These are phyloP conservation scores for Fonsecaea pugnacius DNA, from an alignment of 2,329 filamentous ascomycete species.

Conservation along the genomic window DNA sequence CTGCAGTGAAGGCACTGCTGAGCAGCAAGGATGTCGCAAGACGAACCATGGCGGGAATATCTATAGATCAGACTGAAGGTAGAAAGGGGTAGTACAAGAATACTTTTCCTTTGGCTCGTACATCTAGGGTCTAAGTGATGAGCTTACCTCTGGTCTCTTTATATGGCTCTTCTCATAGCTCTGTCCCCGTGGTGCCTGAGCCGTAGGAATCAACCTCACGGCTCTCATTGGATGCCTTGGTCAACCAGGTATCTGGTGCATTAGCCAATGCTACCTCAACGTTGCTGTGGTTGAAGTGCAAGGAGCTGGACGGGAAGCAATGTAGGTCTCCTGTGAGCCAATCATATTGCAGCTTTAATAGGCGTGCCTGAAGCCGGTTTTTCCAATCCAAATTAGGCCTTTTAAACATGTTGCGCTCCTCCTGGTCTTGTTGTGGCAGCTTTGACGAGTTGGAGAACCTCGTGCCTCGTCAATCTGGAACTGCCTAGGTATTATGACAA, in stretches of 20 bases:
- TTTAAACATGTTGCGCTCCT: not conserved
- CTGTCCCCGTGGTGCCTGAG: not conserved
- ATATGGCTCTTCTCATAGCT: not conserved
- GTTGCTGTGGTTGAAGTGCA: not conserved
- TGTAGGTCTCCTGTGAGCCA: not conserved
- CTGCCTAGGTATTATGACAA: no score
- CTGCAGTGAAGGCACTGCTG: conserved; percentile 14
- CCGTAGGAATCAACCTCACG: not conserved
- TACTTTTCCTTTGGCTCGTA: not conserved
- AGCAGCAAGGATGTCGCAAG: conserved; percentile 18
- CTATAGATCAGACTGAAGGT: not conserved
- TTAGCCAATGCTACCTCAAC: conserved; percentile 17
- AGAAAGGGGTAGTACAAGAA: not conserved
- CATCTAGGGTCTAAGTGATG: not conserved
- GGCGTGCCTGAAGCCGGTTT: not conserved
- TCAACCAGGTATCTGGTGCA: conserved; percentile 4
- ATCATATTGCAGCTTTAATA: conserved; percentile 5
- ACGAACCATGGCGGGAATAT: conserved; percentile 20
- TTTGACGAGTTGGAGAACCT: not conserved
- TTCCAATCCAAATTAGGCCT: not conserved
- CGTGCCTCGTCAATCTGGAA: no score
- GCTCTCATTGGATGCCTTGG: not conserved
- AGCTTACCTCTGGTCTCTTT: not conserved
- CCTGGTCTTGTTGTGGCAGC: not conserved
- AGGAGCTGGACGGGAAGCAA: not conserved